Evolutionary conservation across 2,329 filamentous ascomycete genomes (phyloP).

Genomic region (Diaporthe sp.): DNA sequence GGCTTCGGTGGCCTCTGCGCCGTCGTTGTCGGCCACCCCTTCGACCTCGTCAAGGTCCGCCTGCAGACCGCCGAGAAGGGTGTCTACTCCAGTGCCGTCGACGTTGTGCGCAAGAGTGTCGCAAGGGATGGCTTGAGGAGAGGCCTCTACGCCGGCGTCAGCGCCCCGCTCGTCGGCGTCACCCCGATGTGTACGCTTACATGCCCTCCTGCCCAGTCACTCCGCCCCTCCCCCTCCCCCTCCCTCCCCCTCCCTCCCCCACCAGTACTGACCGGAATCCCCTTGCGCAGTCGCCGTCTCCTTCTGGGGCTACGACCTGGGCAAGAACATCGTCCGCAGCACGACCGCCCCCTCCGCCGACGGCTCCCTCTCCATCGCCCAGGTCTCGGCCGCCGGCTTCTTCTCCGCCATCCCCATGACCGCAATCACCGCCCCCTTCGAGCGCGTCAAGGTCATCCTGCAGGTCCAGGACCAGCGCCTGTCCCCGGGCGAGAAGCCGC

Average conservation of each 20-base stretch:
- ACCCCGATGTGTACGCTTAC: slow-evolving; percentile 93
- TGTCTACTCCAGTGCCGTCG: slow-evolving; percentile 88
- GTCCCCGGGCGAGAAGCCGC: slow-evolving; percentile 89
- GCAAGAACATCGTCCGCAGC: slow-evolving; percentile 84
- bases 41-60: slow-evolving; percentile 97
- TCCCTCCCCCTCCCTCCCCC: neutral
- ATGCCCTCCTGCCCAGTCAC: neutral
- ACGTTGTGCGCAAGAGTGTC: slow-evolving; percentile 90
- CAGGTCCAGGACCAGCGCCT: slow-evolving; percentile 94
- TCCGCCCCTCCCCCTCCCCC: neutral
- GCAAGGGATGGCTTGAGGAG: slow-evolving; percentile 83
- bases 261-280: slow-evolving; percentile 7
- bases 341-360: slow-evolving; percentile 73
- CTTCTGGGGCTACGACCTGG: slow-evolving; percentile 92
- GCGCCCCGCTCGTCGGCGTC: slow-evolving; percentile 91
- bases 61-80: slow-evolving; percentile 96
- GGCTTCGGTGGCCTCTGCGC: slow-evolving; percentile 95
- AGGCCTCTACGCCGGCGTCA: slow-evolving; percentile 96
- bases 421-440: slow-evolving; percentile 96
- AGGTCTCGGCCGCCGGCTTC: slow-evolving; percentile 93
- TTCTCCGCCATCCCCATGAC: slow-evolving; percentile 99
- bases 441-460: slow-evolving; percentile 97
- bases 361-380: slow-evolving; percentile 81
- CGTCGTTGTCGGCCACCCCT: slow-evolving; percentile 94
- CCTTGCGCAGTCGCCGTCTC: slow-evolving; percentile 69